Conservation (phyloP, 2,329 filamentous ascomycete genomes). For the Orbilia brochopaga region DNA sequence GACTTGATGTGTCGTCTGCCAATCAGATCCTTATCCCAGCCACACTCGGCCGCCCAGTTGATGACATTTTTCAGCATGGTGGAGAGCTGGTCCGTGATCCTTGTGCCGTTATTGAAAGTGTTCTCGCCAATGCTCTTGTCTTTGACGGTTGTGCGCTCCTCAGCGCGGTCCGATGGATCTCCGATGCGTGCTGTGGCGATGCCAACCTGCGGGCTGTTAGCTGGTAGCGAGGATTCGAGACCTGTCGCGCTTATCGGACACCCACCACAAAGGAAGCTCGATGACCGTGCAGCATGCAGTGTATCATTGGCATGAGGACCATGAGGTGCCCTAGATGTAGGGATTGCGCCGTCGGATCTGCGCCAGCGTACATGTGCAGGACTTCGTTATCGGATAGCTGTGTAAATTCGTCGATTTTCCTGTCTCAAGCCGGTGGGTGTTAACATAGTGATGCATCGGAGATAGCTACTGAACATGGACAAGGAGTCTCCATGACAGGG, state of each 20-base stretch:
- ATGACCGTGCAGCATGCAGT: conserved; percentile 79
- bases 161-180: conserved; percentile 72
- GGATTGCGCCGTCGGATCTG: conserved; percentile 80
- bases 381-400: conserved; percentile 23
- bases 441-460: neutral
- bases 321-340: conserved; percentile 81
- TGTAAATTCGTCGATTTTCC: conserved; percentile 26
- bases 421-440: neutral
- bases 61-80: conserved; percentile 15
- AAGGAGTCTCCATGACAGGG: no score
- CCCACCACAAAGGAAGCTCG: conserved; percentile 61
- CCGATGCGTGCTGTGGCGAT: conserved; percentile 79
- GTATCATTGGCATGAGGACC: conserved; percentile 82
- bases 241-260: neutral
- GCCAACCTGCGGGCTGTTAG: conserved; percentile 62
- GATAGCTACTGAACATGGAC: no score
- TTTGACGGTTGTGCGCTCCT: conserved; percentile 52
- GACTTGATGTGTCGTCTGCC: conserved; percentile 75
- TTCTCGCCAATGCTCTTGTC: conserved; percentile 25
- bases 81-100: conserved; percentile 27
- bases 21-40: conserved; percentile 68
- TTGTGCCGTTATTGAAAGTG: conserved; percentile 22
- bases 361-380: conserved; percentile 70
- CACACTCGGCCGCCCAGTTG: conserved; percentile 55
- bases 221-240: conserved; percentile 6